Evolutionary conservation across 192 early-diverging fungal genomes (phyloP).

Genomic region (Entomortierella parvispora): DNA sequence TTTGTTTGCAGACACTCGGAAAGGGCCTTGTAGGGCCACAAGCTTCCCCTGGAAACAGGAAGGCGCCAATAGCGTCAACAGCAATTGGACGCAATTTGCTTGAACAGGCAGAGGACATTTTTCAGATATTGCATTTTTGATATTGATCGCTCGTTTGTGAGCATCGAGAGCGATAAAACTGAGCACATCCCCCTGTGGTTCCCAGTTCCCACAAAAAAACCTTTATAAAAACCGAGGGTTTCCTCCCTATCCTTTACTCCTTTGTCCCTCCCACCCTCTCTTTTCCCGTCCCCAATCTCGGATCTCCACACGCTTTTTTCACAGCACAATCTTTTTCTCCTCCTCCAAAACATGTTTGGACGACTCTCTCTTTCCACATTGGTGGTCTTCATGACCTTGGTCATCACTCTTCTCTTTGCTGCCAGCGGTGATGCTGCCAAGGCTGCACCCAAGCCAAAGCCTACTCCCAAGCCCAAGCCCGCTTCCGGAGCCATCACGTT

Average conservation of each 20-base stretch:
- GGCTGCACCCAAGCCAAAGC: conserved; percentile 18
- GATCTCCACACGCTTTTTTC: neutral
- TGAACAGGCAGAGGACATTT: too few species aligned
- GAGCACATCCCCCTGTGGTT: neutral
- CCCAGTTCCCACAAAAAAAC: neutral
- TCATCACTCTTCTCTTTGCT: conserved; percentile 17
- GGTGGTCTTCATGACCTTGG: conserved; percentile 27
- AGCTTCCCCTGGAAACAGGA: too few species aligned
- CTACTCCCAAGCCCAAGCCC: conserved; percentile 16
- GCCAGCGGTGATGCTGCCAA: conserved; percentile 2
- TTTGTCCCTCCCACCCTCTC: neutral
- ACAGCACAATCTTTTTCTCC: neutral
- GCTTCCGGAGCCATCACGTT: conserved; percentile 19
- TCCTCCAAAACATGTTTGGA: neutral
- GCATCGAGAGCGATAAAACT: neutral
- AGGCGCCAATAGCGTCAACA: too few species aligned
- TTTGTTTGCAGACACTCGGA: too few species aligned
- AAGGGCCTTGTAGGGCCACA: too few species aligned
- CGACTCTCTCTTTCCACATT: conserved; percentile 14
- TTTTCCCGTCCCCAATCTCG: conserved; percentile 8
- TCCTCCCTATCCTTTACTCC: neutral
- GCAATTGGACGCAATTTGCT: too few species aligned
- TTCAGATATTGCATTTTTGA: too few species aligned
- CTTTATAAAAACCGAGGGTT: too few species aligned
- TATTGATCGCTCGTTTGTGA: neutral